phyloP scores from a whole-genome alignment of 805 yeast species.

The Yarrowia deformans region DNA sequence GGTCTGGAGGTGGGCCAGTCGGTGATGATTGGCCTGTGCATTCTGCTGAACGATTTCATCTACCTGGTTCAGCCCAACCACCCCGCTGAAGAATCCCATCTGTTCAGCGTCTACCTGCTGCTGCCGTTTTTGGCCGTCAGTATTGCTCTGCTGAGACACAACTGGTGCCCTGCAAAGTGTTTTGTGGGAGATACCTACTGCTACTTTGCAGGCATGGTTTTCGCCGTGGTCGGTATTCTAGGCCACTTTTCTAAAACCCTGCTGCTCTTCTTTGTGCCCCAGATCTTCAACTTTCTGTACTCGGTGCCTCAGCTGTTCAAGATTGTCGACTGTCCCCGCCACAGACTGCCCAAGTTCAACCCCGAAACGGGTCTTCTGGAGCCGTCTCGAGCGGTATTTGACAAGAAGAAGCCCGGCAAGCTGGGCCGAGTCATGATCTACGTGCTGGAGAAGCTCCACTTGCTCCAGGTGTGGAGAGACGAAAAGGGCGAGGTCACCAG shows the following conservation, averaged over 20 bases:
- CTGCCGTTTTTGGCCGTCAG: conserved; percentile 90
- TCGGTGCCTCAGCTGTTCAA: conserved; percentile 92
- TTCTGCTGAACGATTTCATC: conserved; percentile 77
- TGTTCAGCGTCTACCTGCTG: conserved; percentile 77
- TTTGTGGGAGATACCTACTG: conserved; percentile 99
- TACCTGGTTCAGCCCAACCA: conserved; percentile 60
- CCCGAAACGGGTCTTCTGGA: conserved; percentile 72
- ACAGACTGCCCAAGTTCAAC: conserved; percentile 84
- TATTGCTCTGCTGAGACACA: conserved; percentile 73
- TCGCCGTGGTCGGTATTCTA: conserved; percentile 93
- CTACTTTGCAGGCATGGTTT: conserved; percentile 98
- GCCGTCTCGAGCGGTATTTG: conserved; percentile 61
- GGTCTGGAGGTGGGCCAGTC: conserved; percentile 98
- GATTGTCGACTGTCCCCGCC: conserved; percentile 93
- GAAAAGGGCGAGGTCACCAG: conserved; percentile 50
- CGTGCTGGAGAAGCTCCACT: conserved; percentile 57
- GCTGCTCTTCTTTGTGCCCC: conserved; percentile 85
- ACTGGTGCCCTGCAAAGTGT: conserved; percentile 90
- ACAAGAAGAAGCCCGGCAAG: conserved; percentile 45
- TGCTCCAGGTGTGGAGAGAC: conserved; percentile 57
- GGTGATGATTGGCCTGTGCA: conserved; percentile 72
- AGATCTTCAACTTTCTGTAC: conserved; percentile 86
- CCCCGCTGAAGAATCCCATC: conserved; percentile 79
- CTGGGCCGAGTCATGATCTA: conserved; percentile 51
- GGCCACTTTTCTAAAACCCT: conserved; percentile 97